Evolutionary conservation across 225 moss, liverwort and hornwort species (phyloP).

Genomic region (Rhytidiadelphus loreus): DNA sequence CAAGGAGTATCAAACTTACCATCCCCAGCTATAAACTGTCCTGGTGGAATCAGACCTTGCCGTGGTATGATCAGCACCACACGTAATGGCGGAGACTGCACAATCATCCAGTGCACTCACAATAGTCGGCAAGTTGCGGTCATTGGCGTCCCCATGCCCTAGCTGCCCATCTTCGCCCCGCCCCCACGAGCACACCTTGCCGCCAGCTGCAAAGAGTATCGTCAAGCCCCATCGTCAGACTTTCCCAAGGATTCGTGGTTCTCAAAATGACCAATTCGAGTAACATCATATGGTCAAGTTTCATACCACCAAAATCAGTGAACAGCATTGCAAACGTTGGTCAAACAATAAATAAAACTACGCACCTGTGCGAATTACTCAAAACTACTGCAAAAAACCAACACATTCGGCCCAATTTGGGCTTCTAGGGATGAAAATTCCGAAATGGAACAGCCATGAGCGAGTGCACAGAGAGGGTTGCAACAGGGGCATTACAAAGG

Average conservation of each 20-base stretch:
- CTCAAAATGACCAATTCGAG: not conserved
- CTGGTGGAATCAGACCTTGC: constrained; percentile 54
- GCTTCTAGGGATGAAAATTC: not conserved
- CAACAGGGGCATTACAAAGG: constrained; percentile 1
- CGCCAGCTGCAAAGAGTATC: constrained; percentile 38
- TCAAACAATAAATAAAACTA: not conserved
- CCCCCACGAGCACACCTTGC: constrained; percentile 81
- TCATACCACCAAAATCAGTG: not conserved
- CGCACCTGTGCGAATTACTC: not conserved
- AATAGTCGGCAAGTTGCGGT: constrained; percentile 64
- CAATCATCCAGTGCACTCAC: constrained; percentile 52
- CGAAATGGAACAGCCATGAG: not conserved
- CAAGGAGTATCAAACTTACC: constrained; percentile 28
- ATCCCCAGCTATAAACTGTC: constrained; percentile 91
- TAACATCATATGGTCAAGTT: not conserved
- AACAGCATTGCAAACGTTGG: not conserved
- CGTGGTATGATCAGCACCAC: constrained; percentile 93
- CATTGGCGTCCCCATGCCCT: constrained; percentile 81
- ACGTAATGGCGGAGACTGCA: constrained; percentile 51
- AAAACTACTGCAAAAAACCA: not conserved
- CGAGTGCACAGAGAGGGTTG: not conserved
- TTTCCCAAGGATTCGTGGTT: not conserved
- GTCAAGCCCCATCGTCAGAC: not conserved
- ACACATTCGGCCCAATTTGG: not conserved
- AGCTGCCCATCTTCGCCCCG: constrained; percentile 96